Conservation (phyloP, 2,329 filamentous ascomycete species). For the Talaromyces piceae region DNA sequence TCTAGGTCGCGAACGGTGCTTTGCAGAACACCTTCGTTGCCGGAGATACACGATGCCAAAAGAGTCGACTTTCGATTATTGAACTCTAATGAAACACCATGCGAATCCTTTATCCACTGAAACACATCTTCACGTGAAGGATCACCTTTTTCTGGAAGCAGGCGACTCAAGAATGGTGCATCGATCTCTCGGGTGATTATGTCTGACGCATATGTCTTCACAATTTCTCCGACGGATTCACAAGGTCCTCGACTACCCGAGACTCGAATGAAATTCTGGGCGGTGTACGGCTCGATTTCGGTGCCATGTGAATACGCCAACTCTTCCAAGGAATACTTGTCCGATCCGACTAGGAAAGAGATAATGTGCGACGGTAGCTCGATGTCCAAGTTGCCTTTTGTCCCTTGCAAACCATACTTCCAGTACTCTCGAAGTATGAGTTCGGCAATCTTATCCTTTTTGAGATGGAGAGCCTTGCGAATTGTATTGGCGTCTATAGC, state of each 20-base stretch:
- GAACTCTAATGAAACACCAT: slow-evolving; percentile 24
- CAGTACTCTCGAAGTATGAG: slow-evolving; percentile 33
- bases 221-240: slow-evolving; percentile 26
- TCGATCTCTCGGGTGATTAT: slow-evolving; percentile 24
- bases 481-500: slow-evolving; percentile 6
- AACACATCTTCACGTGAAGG: slow-evolving; percentile 21
- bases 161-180: slow-evolving; percentile 14
- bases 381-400: slow-evolving; percentile 32
- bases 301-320: slow-evolving; percentile 27
- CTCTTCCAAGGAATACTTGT: slow-evolving; percentile 27
- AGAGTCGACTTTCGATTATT: slow-evolving; percentile 12
- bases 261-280: slow-evolving; percentile 27
- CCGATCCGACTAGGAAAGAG: slow-evolving; percentile 25
- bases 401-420: slow-evolving; percentile 25
- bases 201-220: slow-evolving; percentile 23
- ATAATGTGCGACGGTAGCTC: slow-evolving; percentile 21
- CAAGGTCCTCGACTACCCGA: slow-evolving; percentile 27
- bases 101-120: slow-evolving; percentile 25
- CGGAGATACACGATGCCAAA: slow-evolving; percentile 27
- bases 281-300: slow-evolving; percentile 30
- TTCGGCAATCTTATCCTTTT: slow-evolving; percentile 28
- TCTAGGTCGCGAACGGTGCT: slow-evolving; percentile 28
- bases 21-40: slow-evolving; percentile 24
- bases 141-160: slow-evolving; percentile 13
- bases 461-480: not conserved